Evolutionary conservation across 768 basidiomycete genomes (phyloP).

Genomic region (Tulasnella sp.): DNA sequence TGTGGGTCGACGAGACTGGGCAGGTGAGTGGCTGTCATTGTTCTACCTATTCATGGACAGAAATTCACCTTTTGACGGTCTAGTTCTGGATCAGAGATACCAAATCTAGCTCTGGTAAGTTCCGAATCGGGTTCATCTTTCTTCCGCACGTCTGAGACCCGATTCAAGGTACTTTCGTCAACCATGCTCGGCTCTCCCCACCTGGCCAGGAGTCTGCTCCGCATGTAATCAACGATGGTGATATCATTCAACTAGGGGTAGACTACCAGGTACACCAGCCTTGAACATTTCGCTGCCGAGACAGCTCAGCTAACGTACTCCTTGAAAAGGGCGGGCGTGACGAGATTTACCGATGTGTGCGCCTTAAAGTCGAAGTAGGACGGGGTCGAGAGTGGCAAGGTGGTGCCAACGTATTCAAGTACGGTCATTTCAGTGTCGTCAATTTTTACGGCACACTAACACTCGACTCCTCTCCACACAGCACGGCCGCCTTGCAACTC

Average conservation of each 20-base stretch:
- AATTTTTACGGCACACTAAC: background rate
- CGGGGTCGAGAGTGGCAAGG: slow-evolving; percentile 84
- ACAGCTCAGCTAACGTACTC: background rate
- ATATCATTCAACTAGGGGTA: slow-evolving; percentile 87
- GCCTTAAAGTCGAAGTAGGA: slow-evolving; percentile 69
- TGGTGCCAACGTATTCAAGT: slow-evolving; percentile 29
- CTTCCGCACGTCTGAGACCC: background rate
- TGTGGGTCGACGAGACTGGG: slow-evolving; percentile 51
- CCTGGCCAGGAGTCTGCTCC: slow-evolving; percentile 74
- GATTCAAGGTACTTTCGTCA: slow-evolving; percentile 64
- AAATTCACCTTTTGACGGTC: background rate
- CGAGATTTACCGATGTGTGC: slow-evolving; percentile 94
- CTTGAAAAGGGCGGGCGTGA: slow-evolving; percentile 70
- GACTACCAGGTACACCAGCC: slow-evolving; percentile 49
- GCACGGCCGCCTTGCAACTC: background rate
- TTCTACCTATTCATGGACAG: background rate
- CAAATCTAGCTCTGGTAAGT: slow-evolving; percentile 54
- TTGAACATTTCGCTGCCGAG: background rate
- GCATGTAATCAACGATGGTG: slow-evolving; percentile 77
- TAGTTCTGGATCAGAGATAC: slow-evolving; percentile 84
- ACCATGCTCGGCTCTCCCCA: slow-evolving; percentile 74
- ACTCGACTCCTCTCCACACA: background rate
- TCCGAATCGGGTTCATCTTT: background rate
- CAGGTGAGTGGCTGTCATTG: slow-evolving; percentile 24
- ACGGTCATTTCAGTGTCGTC: background rate